Base-by-base conservation (phyloP, 352 stramenopile species). In the Phytophthora europaea region DNA sequence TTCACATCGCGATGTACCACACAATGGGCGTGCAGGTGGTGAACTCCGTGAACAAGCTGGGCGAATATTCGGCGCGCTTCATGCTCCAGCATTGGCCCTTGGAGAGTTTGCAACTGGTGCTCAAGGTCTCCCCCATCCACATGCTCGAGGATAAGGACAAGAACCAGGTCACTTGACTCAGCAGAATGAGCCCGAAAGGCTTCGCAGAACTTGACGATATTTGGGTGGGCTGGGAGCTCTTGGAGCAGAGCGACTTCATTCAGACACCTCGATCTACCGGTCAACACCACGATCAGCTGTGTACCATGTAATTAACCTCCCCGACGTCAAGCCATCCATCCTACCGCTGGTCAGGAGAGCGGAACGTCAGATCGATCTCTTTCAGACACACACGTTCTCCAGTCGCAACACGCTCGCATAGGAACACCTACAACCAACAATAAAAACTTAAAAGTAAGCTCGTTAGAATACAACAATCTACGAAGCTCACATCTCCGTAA, bases 1-100 rank as follows among this genome's bases (percentile, higher is more conserved):
- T 98, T 98, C 20, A 98, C 76, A 58, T 98, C 93, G 20, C 93
- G 91, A 67, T 97, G 95, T 2, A 94, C 73, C 55, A 95, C 73
- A 52, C 76, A 61, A 6, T 81, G 64, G 0, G 54, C 45, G 38
- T 96, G 89, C 22, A 97, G 61, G 65, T 91, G 88, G 7, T 86
- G 69, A 12, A 99, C 89, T 2, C 96, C 98, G 10, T 94, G 70
- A 18, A 87, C 87, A 43, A 99, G 96, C 65, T 90, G 81, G 1
- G 65, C 38, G n/a, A 90, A 90, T 31, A 90, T 70, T 10, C 43
- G 22, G 2, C 84, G 57, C 9, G 64, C 66, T 38, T 66, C 31
- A 5, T 60, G 31, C 13, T 85, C 71, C n/a, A 52, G 34, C 3
- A 65, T 33, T 20, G 45, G 2, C 20, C 15, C 22, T 20, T 16